Evolutionary conservation across 805 yeast genomes (phyloP).

Genomic region (Trichomonascus vanleenenianus): DNA sequence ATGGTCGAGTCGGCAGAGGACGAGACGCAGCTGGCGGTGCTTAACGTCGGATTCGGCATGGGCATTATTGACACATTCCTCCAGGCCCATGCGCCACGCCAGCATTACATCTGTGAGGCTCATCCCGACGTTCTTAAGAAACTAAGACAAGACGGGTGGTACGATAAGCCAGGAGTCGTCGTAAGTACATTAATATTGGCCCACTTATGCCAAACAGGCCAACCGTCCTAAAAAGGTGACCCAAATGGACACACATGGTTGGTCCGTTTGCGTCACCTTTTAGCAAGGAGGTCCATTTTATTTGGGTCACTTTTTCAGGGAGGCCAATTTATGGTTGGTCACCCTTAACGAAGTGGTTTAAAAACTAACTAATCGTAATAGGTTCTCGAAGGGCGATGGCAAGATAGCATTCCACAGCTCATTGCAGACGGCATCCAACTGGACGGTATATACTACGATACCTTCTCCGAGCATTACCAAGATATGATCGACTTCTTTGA

Average conservation of each 20-base stretch:
- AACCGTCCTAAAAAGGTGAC: no score
- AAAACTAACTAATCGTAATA: no score
- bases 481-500: constrained; percentile 87
- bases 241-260: no score
- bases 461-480: constrained; percentile 83
- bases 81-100: constrained; percentile 47
- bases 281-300: no score
- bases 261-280: no score
- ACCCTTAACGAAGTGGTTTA: no score
- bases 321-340: no score
- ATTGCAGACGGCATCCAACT: constrained; percentile 62
- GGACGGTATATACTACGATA: constrained; percentile 90
- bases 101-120: constrained; percentile 87
- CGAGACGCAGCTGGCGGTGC: constrained; percentile 37
- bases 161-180: constrained; percentile 59
- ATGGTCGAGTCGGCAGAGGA: constrained; percentile 35
- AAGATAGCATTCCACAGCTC: constrained; percentile 62
- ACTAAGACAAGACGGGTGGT: constrained; percentile 75
- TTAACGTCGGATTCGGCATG: constrained; percentile 95
- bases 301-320: no score
- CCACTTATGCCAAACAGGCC: no score
- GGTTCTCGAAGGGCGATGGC: constrained; percentile 87
- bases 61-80: constrained; percentile 86
- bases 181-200: no score
- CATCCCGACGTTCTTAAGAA: constrained; percentile 82